Percentiles rank a stretch among this genome's conserved stretches.
Conservation (phyloP, 352 stramenopile genomes). For the Phytophthora uliginosa region DNA sequence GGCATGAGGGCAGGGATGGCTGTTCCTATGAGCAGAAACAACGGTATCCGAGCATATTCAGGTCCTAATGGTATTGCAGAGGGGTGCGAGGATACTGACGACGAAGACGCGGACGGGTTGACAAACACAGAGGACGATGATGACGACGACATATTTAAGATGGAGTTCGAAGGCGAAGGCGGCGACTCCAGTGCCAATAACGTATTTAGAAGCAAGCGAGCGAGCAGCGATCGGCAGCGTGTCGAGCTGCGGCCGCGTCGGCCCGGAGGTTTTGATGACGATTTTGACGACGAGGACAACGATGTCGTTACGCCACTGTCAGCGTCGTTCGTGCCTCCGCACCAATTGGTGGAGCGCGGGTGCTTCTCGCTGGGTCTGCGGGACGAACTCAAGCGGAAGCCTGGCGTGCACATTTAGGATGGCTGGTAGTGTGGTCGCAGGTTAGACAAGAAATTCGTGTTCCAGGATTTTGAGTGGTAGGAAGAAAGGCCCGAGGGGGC, state of each 20-base stretch:
- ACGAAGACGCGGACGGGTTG: slow-evolving; percentile 44
- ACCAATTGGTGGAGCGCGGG: slow-evolving; percentile 76
- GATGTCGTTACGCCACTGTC: slow-evolving; percentile 50
- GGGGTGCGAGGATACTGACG: slow-evolving; percentile 51
- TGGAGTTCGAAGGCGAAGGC: slow-evolving; percentile 66
- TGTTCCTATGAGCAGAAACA: slow-evolving; percentile 14
- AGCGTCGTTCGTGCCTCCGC: slow-evolving; percentile 78
- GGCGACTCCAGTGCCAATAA: slow-evolving; percentile 28
- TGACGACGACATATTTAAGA: slow-evolving; percentile 82
- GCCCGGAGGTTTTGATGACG: slow-evolving; percentile 24
- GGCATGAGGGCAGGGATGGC: not conserved
- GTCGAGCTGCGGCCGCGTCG: slow-evolving; percentile 19
- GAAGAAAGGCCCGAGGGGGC: slow-evolving; percentile 4
- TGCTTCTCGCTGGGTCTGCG: slow-evolving; percentile 81
- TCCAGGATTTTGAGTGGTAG: slow-evolving; percentile 10
- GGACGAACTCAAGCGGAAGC: slow-evolving; percentile 76
- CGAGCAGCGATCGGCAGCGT: slow-evolving; percentile 13
- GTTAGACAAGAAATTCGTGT: slow-evolving; percentile 18
- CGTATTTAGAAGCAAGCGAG: slow-evolving; percentile 36
- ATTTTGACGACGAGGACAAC: slow-evolving; percentile 36
- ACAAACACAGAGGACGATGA: slow-evolving; percentile 51
- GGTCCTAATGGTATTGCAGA: slow-evolving; percentile 41
- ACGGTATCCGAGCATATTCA: slow-evolving; percentile 19
- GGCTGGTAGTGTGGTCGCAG: slow-evolving; percentile 21
- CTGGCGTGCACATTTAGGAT: slow-evolving; percentile 28